Conservation (phyloP, 768 basidiomycete genomes). For the Suillus placidus region DNA sequence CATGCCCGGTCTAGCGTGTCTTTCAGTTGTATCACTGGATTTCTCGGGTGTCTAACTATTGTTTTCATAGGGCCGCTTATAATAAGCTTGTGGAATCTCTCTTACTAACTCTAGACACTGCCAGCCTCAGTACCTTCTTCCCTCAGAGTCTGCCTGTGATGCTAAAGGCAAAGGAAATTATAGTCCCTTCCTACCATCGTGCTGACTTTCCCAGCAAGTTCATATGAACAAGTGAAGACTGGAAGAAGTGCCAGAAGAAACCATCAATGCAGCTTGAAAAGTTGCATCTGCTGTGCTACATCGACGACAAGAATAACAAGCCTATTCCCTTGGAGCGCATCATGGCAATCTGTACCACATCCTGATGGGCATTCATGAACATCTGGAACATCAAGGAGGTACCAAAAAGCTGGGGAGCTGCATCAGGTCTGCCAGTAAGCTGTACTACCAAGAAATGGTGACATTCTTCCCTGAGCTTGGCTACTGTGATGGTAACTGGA, state of each 20-base stretch:
- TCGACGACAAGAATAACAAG: background rate
- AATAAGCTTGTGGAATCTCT: background rate
- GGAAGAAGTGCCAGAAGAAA: background rate
- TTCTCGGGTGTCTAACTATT: background rate
- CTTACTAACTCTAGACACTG: background rate
- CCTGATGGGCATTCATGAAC: background rate
- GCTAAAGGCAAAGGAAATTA: background rate
- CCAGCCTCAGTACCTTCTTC: background rate
- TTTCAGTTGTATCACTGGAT: background rate
- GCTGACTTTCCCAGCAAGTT: background rate
- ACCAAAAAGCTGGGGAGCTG: slow-evolving; percentile 2
- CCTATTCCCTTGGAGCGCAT: background rate
- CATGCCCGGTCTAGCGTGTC: too few relatives aligned
- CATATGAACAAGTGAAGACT: background rate
- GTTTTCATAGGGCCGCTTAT: background rate
- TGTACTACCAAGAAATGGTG: background rate
- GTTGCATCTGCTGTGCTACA: background rate
- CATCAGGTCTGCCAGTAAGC: background rate
- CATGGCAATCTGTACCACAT: background rate
- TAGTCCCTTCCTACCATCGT: background rate
- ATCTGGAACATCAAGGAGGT: background rate
- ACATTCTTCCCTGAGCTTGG: slow-evolving; percentile 1
- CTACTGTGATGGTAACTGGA: background rate
- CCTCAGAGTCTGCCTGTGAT: background rate
- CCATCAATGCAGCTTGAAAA: background rate